phyloP scores from a whole-genome alignment of 495 filamentous ascomycete species.

The Xylaria flabelliformis region DNA sequence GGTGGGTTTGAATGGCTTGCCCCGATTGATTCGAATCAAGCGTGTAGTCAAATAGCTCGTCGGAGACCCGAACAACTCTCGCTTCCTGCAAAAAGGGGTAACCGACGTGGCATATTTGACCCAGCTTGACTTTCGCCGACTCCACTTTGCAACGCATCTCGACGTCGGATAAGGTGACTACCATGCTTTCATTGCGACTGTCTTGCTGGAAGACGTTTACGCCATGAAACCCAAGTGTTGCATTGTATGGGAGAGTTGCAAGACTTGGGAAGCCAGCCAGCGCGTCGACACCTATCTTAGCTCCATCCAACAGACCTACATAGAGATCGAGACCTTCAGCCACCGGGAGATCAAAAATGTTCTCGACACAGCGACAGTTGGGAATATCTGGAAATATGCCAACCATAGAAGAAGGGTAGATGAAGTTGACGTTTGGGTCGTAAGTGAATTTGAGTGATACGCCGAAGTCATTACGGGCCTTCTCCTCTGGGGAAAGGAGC shows the following conservation, averaged over 20 bases:
- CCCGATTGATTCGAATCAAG: conserved; percentile 63
- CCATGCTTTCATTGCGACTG: conserved; percentile 95
- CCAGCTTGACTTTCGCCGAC: conserved; percentile 77
- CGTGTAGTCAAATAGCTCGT: conserved; percentile 92
- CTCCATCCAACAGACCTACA: conserved; percentile 86
- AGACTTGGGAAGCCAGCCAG: conserved; percentile 93
- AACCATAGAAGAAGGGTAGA: conserved; percentile 83
- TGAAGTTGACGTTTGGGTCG: conserved; percentile 73
- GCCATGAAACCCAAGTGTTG: conserved; percentile 83
- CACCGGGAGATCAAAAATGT: conserved; percentile 91
- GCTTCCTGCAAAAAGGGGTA: conserved; percentile 97
- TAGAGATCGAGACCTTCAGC: conserved; percentile 90
- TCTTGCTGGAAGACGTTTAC: conserved; percentile 98
- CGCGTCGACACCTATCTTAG: conserved; percentile 77
- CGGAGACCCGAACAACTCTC: conserved; percentile 84
- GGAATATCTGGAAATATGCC: conserved; percentile 91
- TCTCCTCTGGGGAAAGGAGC: conserved; percentile 76
- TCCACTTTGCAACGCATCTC: conserved; percentile 73
- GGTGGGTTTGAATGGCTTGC: conserved; percentile 70
- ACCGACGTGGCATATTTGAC: conserved; percentile 86
- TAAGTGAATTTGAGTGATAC: conserved; percentile 93
- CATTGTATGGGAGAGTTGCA: conserved; percentile 80
- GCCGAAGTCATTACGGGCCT: conserved; percentile 85
- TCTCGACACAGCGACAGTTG: conserved; percentile 89
- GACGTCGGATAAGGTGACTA: conserved; percentile 79